Evolutionary conservation across 108 stramenopile genomes (phyloP).

Genomic region (Aureococcus anophagefferens): DNA sequence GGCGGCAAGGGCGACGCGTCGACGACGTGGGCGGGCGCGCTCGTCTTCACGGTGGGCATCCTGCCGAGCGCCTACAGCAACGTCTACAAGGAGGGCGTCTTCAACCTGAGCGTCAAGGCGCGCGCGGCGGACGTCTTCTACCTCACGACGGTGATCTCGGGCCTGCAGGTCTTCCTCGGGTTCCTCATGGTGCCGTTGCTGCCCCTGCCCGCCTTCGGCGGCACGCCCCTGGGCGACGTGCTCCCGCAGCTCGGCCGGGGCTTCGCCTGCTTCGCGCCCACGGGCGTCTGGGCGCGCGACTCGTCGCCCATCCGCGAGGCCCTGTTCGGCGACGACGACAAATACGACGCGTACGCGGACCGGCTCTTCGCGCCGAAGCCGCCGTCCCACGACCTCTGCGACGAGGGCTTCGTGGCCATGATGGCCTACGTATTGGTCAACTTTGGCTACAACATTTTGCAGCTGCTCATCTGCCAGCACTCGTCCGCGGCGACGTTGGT

Average conservation of each 20-base stretch:
- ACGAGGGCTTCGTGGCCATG: not conserved
- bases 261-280: too few relatives aligned
- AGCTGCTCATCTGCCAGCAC: constrained; percentile 10
- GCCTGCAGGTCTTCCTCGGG: constrained; percentile 11
- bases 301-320: too few relatives aligned
- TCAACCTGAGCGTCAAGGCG: constrained; percentile 5
- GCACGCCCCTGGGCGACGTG: not conserved
- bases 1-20: not conserved
- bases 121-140: constrained; percentile 5
- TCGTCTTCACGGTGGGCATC: constrained; percentile 3
- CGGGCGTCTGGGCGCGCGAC: too few relatives aligned
- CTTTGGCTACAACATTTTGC: constrained; percentile 10
- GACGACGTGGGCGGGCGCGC: not conserved
- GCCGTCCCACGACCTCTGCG: too few relatives aligned
- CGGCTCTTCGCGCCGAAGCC: too few relatives aligned
- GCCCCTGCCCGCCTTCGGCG: not conserved
- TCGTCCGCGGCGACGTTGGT: not conserved
- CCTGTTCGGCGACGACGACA: too few relatives aligned
- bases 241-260: too few relatives aligned
- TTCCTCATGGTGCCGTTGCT: constrained; percentile 3
- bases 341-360: too few relatives aligned
- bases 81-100: constrained; percentile 20
- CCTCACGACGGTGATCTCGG: constrained; percentile 14
- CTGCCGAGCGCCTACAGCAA: constrained; percentile 8
- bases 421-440: constrained; percentile 8